phyloP scores from a whole-genome alignment of 768 basidiomycete species.

The Trametes sanguinea region DNA sequence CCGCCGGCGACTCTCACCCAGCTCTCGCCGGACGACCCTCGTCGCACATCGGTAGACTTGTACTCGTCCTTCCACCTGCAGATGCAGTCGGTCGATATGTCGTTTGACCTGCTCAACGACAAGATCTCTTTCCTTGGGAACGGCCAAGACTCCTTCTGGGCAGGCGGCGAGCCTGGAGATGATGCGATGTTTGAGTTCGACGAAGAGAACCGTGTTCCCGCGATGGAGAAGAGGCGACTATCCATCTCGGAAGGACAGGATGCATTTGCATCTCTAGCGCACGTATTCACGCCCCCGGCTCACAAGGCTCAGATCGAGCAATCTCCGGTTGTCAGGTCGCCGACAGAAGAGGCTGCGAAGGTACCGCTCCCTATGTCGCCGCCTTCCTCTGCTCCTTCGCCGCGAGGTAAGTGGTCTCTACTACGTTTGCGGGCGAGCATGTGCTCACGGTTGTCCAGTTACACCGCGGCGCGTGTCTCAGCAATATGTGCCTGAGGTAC shows the following conservation, averaged over 20 bases:
- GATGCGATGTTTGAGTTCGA: constrained; percentile 27
- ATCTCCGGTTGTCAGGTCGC: background rate
- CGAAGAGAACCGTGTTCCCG: constrained; percentile 6
- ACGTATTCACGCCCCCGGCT: constrained; percentile 5
- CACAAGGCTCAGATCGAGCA: background rate
- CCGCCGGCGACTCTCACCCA: constrained; percentile 12
- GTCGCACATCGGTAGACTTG: constrained; percentile 36
- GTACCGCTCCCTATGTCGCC: constrained; percentile 19
- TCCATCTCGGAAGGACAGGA: constrained; percentile 27
- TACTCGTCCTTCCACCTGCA: constrained; percentile 39
- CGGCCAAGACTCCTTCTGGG: constrained; percentile 32
- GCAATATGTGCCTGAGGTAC: background rate
- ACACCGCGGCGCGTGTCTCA: background rate
- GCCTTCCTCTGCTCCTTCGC: constrained; percentile 2
- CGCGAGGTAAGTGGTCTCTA: constrained; percentile 1
- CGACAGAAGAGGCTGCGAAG: constrained; percentile 4
- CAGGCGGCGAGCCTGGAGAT: constrained; percentile 25
- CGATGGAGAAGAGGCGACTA: background rate
- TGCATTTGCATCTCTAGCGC: background rate
- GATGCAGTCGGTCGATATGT: constrained; percentile 36
- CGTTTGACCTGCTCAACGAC: constrained; percentile 40
- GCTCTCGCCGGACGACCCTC: constrained; percentile 26
- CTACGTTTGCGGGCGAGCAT: background rate
- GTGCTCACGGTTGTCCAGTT: background rate
- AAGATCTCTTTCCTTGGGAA: constrained; percentile 36